phyloP scores from a whole-genome alignment of 2,329 filamentous ascomycete species.

The Colletotrichum theobromicola region DNA sequence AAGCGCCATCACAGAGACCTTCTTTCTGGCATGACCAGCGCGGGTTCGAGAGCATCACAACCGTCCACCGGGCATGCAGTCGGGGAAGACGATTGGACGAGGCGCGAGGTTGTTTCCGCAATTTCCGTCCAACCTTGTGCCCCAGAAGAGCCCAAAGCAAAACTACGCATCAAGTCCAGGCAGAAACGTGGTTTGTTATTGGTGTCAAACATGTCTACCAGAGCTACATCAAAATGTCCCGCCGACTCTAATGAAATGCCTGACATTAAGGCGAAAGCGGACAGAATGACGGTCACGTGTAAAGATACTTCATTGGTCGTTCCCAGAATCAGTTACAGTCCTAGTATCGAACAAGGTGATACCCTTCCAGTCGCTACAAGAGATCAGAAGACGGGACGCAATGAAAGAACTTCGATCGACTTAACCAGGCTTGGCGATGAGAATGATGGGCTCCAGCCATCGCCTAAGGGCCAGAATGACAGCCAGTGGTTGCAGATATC shows the following conservation, averaged over 20 bases:
- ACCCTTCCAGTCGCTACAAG: background rate
- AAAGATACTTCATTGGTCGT: background rate
- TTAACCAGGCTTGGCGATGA: background rate
- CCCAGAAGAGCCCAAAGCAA: conserved; percentile 39
- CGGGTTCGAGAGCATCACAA: background rate
- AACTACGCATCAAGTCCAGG: conserved; percentile 51
- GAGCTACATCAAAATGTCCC: conserved; percentile 11
- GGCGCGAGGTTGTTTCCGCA: background rate
- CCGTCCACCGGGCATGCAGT: background rate
- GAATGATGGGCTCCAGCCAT: background rate
- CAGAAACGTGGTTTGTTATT: conserved; percentile 55
- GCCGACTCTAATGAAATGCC: background rate
- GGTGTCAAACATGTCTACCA: conserved; percentile 48
- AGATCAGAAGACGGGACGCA: background rate
- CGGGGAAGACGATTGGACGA: background rate
- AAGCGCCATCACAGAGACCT: background rate
- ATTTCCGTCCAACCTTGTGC: background rate
- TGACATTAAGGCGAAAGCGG: background rate
- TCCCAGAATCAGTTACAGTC: background rate
- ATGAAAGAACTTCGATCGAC: background rate
- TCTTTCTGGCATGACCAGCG: background rate
- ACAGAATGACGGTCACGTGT: background rate
- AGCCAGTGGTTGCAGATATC: background rate
- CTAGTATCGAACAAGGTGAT: background rate
- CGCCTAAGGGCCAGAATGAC: background rate